Evolutionary conservation across 148 eudicot species (phyloP), one percentile per base, ranked within the genome.

Genomic region (Dianthus caryophyllus): DNA sequence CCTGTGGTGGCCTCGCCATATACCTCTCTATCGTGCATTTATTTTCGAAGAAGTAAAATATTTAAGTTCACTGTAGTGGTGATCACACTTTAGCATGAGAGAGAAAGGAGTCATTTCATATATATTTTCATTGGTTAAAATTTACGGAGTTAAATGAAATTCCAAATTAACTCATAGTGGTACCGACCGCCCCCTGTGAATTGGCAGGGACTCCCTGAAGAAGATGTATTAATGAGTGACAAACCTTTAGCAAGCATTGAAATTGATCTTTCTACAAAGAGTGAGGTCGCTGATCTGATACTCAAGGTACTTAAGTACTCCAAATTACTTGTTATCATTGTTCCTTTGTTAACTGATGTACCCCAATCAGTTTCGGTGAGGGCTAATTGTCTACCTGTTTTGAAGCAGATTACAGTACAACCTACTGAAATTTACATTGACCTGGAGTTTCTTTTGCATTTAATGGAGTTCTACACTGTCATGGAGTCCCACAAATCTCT

Each of bases 361-460:
- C 31, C 27, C 15, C 62, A 29, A 20, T 29, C 18, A 33, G n/a
- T 17, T 0, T 26, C 54, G 17, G 16, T 62, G 51, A 62, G 33
- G 3, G 41, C 22, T 14, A 54, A 44, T 44, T 71, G 59, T 74
- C 63, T 47, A 41, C 65, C 47, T 66, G 66, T 18, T 73, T n/a
- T 64, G 63, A n/a, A 64, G 59, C 87, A 92, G 98, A 85, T 84
- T 58, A 56, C 77, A 65, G 70, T 85, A 70, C 84, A 84, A 73
- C 85, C 91, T 31, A 58, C 81, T 71, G 88, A 85, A 77, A 68
- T 92, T 67, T 65, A 69, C 57, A 84, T 75, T 58, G 85, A 87
- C 67, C 71, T 80, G 54, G 79, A 76, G 73, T 80, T 87, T 75
- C 51, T 85, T 52, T 61, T 59, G 65, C 79, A 74, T 67, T 59